Evolutionary conservation across 192 early-diverging fungal genomes (phyloP).

Genomic region (Umbelopsis ramanniana): DNA sequence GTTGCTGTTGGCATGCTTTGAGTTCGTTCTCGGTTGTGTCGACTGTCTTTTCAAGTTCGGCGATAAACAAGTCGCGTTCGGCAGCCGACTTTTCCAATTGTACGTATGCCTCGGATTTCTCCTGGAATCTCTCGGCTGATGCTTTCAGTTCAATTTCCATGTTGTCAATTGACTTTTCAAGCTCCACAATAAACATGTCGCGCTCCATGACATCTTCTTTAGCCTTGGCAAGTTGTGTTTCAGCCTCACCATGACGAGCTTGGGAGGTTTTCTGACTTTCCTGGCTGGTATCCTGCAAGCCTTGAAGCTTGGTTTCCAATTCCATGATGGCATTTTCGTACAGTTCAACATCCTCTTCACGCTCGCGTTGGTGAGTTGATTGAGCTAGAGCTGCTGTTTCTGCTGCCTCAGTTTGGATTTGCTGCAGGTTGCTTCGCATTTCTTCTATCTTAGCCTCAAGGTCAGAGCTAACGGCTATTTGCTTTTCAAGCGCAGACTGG

Average conservation of each 20-base stretch:
- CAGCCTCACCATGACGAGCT: background rate
- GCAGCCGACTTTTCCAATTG: background rate
- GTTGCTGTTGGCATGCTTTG: no score
- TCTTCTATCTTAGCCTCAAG: background rate
- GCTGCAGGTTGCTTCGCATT: background rate
- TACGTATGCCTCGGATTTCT: background rate
- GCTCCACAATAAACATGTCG: constrained; percentile 12
- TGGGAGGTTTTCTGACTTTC: background rate
- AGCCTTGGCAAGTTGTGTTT: background rate
- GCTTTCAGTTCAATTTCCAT: background rate
- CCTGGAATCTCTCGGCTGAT: background rate
- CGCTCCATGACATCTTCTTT: constrained; percentile 1
- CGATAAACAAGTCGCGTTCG: no score
- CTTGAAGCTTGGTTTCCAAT: constrained; percentile 14
- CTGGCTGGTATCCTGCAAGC: background rate
- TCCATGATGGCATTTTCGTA: constrained; percentile 20
- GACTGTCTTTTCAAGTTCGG: no score
- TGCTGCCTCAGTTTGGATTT: constrained; percentile 2
- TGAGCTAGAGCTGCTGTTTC: background rate
- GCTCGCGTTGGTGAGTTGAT: background rate
- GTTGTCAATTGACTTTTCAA: background rate
- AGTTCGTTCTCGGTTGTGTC: no score
- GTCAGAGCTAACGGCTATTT: background rate
- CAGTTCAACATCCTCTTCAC: constrained; percentile 14
- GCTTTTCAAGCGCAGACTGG: background rate